Percentiles rank a stretch among this genome's conserved stretches.
phyloP scores from a whole-genome alignment of 768 basidiomycete species.

The Lyophyllum semitale region DNA sequence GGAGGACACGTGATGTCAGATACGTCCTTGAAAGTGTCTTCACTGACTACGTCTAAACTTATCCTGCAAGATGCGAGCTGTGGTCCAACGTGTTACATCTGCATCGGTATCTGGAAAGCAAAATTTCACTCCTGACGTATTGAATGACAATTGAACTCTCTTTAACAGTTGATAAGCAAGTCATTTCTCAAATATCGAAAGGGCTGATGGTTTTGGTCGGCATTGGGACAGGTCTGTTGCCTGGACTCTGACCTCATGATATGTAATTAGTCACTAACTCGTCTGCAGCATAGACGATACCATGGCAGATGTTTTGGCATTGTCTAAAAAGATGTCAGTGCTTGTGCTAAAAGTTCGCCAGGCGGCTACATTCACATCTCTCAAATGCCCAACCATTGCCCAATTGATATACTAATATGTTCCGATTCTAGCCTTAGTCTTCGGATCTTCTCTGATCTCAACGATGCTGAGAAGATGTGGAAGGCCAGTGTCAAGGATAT shows the following conservation, averaged over 20 bases:
- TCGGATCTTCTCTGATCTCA: constrained; percentile 68
- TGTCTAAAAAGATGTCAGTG: constrained; percentile 83
- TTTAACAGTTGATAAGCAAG: constrained; percentile 69
- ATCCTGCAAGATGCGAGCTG: constrained; percentile 68
- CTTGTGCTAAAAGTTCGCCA: not conserved
- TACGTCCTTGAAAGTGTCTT: no score
- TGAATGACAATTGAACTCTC: not conserved
- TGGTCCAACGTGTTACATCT: constrained; percentile 80
- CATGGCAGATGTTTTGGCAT: constrained; percentile 62
- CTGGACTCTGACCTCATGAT: not conserved
- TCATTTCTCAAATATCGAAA: constrained; percentile 79
- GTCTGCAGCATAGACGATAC: constrained; percentile 71
- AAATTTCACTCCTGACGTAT: not conserved
- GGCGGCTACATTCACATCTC: not conserved
- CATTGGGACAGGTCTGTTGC: constrained; percentile 70
- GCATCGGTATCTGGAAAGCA: constrained; percentile 81
- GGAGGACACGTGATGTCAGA: constrained; percentile 5
- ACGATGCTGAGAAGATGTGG: constrained; percentile 71
- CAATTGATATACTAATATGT: constrained; percentile 3
- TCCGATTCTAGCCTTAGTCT: constrained; percentile 57
- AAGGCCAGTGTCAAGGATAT: constrained; percentile 86
- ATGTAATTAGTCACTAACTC: constrained; percentile 4
- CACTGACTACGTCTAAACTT: not conserved
- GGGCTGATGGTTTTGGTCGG: constrained; percentile 93
- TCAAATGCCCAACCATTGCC: not conserved